A percentile compares a stretch with the other conserved stretches of the same genome.
Conservation (phyloP, 2,329 filamentous ascomycete genomes). For the Neocatenulostroma microsporum region DNA sequence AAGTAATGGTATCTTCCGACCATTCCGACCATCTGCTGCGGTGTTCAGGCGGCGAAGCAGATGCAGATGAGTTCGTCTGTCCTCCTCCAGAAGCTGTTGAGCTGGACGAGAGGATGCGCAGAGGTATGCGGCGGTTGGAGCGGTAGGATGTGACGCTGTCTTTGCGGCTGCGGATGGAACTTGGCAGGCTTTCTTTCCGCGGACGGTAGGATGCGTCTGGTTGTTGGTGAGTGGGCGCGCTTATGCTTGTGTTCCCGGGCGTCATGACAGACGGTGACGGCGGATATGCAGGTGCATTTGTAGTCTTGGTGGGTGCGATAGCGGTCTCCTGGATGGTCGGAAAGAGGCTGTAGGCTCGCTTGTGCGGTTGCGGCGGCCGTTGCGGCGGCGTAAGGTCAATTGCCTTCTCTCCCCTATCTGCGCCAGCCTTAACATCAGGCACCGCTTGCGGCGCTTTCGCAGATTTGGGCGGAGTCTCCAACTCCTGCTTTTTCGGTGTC, state of each 20-base stretch:
- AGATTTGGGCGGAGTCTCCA: too few species aligned
- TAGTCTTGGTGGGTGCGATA: too few species aligned
- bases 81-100: conserved; percentile 5
- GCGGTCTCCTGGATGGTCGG: conserved; percentile 16
- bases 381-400: conserved; percentile 13
- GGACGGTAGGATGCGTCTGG: conserved; percentile 19
- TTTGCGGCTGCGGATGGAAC: conserved; percentile 20
- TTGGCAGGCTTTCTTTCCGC: conserved; percentile 21
- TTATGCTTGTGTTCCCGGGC: conserved; percentile 2
- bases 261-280: conserved; percentile 6
- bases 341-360: conserved; percentile 22
- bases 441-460: too few species aligned
- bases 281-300: too few species aligned
- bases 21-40: conserved; percentile 1
- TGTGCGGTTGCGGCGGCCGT: conserved; percentile 6
- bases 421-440: conserved; percentile 8
- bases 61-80: conserved; percentile 1
- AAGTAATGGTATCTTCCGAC: conserved; percentile 3
- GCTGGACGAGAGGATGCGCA: conserved; percentile 17
- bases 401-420: conserved; percentile 10
- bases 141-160: conserved; percentile 21
- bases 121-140: conserved; percentile 13
- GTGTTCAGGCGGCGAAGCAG: neutral
- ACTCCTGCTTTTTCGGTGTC: conserved; percentile 1
- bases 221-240: conserved; percentile 8